phyloP scores from a whole-genome alignment of 192 early-diverging fungal genomes.

The Rhizophagus clarus region DNA sequence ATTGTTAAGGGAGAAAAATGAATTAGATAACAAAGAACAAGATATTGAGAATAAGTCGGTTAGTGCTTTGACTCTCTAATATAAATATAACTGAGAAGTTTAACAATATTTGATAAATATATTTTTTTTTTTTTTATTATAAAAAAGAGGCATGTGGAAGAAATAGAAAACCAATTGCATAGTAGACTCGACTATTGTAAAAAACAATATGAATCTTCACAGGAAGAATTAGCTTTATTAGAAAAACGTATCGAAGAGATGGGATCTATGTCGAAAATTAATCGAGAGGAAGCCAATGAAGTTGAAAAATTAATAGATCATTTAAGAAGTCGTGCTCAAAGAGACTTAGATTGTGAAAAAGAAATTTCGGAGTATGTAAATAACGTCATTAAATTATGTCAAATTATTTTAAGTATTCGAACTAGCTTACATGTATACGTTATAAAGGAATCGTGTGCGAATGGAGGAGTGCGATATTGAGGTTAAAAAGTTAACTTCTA shows the following conservation, averaged over 20 bases:
- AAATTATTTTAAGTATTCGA: not conserved
- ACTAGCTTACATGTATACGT: not conserved
- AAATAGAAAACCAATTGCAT: slow-evolving; percentile 16
- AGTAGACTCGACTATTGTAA: slow-evolving; percentile 15
- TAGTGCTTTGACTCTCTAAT: not conserved
- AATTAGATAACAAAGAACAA: not conserved
- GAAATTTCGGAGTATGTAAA: slow-evolving; percentile 17
- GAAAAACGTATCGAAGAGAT: slow-evolving; percentile 8
- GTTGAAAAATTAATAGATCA: slow-evolving; percentile 11
- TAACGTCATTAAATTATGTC: not conserved
- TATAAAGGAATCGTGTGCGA: not conserved
- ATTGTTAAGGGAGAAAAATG: slow-evolving; percentile 12
- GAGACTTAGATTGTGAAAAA: slow-evolving; percentile 20
- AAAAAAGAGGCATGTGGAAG: slow-evolving; percentile 2
- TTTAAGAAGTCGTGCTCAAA: slow-evolving; percentile 2
- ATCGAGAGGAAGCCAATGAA: slow-evolving; percentile 19
- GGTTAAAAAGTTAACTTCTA: slow-evolving; percentile 22
- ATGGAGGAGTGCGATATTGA: slow-evolving; percentile 16
- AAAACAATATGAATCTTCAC: not conserved
- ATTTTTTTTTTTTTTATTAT: not conserved
- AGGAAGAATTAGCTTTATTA: slow-evolving; percentile 3
- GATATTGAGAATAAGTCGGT: slow-evolving; percentile 23
- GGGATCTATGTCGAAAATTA: not conserved
- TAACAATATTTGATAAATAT: not conserved
- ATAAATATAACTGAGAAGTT: not conserved